These are phyloP conservation scores for Aspergillus persii DNA, from an alignment of 2,329 filamentous ascomycete species.

Conservation along the genomic window DNA sequence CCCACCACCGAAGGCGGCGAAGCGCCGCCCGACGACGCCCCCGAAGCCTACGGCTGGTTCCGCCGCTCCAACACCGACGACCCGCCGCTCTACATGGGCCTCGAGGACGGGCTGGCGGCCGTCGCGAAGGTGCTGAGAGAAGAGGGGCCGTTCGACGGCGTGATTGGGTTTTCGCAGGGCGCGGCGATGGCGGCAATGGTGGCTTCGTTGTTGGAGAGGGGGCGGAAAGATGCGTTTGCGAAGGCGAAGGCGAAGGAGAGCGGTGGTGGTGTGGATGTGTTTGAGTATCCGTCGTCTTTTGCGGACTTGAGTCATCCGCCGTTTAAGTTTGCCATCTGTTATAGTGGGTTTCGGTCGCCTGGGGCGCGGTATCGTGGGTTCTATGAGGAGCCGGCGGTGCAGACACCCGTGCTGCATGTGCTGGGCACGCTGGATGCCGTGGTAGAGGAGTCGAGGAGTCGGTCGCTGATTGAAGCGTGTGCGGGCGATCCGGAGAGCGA, in stretches of 20 bases:
- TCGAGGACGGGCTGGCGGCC: slow-evolving; percentile 65
- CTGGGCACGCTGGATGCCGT: slow-evolving; percentile 83
- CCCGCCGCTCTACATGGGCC: slow-evolving; percentile 61
- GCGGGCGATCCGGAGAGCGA: slow-evolving; percentile 52
- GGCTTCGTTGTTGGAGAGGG: slow-evolving; percentile 65
- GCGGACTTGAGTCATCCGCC: slow-evolving; percentile 49
- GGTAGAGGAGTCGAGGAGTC: slow-evolving; percentile 73
- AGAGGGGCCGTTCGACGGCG: slow-evolving; percentile 70
- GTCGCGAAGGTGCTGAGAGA: slow-evolving; percentile 62
- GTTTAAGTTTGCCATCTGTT: slow-evolving; percentile 70
- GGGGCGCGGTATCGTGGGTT: slow-evolving; percentile 63
- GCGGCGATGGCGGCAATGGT: slow-evolving; percentile 71
- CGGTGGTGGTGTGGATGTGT: slow-evolving; percentile 33
- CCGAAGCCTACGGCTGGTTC: slow-evolving; percentile 84
- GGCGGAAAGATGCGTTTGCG: slow-evolving; percentile 49
- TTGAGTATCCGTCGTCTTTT: slow-evolving; percentile 54
- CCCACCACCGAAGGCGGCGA: slow-evolving; percentile 25
- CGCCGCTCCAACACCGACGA: slow-evolving; percentile 61
- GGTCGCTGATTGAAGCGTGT: slow-evolving; percentile 65
- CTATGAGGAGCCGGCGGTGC: slow-evolving; percentile 68
- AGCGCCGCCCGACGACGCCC: slow-evolving; percentile 42
- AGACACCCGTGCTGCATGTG: slow-evolving; percentile 77
- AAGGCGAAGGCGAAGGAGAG: slow-evolving; percentile 26
- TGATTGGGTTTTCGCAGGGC: slow-evolving; percentile 81
- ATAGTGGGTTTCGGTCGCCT: slow-evolving; percentile 72